Base-by-base conservation (phyloP, 371 early-diverging fungal species). In the Dichotomocladium elegans region DNA sequence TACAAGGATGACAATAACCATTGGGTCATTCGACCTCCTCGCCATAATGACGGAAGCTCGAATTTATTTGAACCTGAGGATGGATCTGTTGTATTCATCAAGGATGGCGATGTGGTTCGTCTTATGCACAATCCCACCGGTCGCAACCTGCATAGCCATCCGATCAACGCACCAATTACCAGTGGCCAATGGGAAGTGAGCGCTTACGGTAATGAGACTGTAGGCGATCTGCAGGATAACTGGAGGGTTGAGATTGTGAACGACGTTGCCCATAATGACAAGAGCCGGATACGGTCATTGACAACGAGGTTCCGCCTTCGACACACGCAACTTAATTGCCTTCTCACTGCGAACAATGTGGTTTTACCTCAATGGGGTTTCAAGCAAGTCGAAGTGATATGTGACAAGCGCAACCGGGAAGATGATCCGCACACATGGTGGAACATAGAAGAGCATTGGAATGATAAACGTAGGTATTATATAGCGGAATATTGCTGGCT, bases 361-460 rank as follows among this genome's bases (percentile, higher is more conserved):
- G 83, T 82, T 24, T 82, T 98, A 33, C 99, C 99, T 3, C 85
- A 92, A 55, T 99, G 99, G 99, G 99, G 99, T 11, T 97, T 94
- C 80, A 87, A 88, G 54, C 99, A 99, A 72, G 80, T 87, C 3
- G 99, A 99, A 66, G 94, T 99, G 1, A 74, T 79, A 3, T 99
- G 99, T 70, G 88, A 91, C 53, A 77, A 87, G 51, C 76, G 80
- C 26, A 80, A 86, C 45, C 64, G 79, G 11, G 75, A 85, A 12
- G 64, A 72, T 14, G 68, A 72, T 45, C 72, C 85, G 37, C 68
- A 78, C 45, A 77, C 91, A 34, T 80, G 95, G 67, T 99, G 99
- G 99, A 99, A 99, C 73, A 73, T 99, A 47, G 99, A 99, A 74
- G 77, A 82, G 60, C 96, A 99, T 66, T 77, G 73, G 71, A 91